Base-by-base conservation (phyloP, 257 asterid genomes). In the Solanum dulcamara region DNA sequence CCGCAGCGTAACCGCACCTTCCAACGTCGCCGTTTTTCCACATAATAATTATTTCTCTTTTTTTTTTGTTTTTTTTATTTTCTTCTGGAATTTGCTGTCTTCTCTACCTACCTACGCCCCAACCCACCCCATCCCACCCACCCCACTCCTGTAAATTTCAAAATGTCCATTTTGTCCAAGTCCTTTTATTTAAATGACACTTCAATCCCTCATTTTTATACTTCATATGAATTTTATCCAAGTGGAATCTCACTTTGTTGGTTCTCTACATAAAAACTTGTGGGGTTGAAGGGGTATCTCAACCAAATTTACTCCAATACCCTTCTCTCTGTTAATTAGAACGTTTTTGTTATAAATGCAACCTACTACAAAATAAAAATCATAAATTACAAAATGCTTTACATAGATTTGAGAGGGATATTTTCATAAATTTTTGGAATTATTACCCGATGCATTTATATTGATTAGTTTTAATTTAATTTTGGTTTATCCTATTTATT, bases 1-100 rank as follows among this genome's bases (percentile, higher is more conserved):
- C 26, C 24, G 33, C 90, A 60, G 74, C 83, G 81, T 57, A 72
- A 86, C 82, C 81, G 84, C 93, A 86, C 87, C 92, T 82, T 86
- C 83, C 86, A 66, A 86, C 89, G 92, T 88, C 93, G 92, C 86
- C 92, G 93, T 84, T 89, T 87, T 79, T 84, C 83, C 89, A 55
- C 88, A 26, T 84, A n/a, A 64, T 64, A 64, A 64, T 64, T 64
- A 26, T 62, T 62, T 62, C 37, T 26, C 20, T 66, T 37, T 17
- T 44, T 59, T 30, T 20, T 37, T 33, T 40, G 32, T 32, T 10
- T 24, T 44, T 72, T 53, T 7, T 0, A 18, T 0, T 26, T 67
- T 32, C 46, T 53, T 67, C 67, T 7, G 62, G 40, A 44, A 30
- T 24, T 53, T 67, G 71, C 68, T 79, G 86, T 55, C 79, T 85